Base-by-base conservation (phyloP, 192 early-diverging fungal genomes). In the Phlyctochytrium arcticum region DNA sequence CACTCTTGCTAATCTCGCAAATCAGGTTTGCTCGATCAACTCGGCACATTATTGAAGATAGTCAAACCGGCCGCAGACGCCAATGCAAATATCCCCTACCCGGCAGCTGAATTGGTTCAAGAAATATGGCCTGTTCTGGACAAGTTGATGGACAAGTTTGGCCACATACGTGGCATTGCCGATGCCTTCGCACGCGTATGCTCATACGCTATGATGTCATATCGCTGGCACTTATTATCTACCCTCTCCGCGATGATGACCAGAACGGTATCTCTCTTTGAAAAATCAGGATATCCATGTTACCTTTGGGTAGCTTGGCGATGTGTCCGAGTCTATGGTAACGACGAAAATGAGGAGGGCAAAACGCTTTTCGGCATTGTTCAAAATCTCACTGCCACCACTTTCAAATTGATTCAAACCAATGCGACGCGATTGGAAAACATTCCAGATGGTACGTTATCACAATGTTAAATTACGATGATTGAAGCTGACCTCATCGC, bases 281-380 rank as follows among this genome's bases (percentile, higher is more conserved):
- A 84, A 54, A 75, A 79, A 54, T 88, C 87, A 3, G 79, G 82
- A 0, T 33, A 83, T 24, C 71, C 88, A 33, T 83, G 80, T 34
- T 91, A 93, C 61, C 71, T 98, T 49, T 98, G 95, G 95, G 82
- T 89, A 2, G 78, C 86, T 26, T 70, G 72, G 4, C 80, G 87
- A 48, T 79, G 85, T 63, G 79, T 94, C 15, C 68, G 81, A 10
- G 80, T 84, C 39, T 85, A 87, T 84, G 82, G 74, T 19, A 56
- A 65, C 15, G 71, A 63, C 19, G 82, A 85, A 61, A 83, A 80
- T 32, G 63, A 63, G 35, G 75, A 68, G 61, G 73, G 79, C 46
- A 68, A 71, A 54, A 67, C 78, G 54, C 74, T 89, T 32, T 54
- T 85, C 42, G 37, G 71, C 21, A 59, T 92, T 55, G 75, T 91